These are phyloP conservation scores for Buxus sempervirens DNA, from an alignment of 164 flowering plant species.

Conservation along the genomic window DNA sequence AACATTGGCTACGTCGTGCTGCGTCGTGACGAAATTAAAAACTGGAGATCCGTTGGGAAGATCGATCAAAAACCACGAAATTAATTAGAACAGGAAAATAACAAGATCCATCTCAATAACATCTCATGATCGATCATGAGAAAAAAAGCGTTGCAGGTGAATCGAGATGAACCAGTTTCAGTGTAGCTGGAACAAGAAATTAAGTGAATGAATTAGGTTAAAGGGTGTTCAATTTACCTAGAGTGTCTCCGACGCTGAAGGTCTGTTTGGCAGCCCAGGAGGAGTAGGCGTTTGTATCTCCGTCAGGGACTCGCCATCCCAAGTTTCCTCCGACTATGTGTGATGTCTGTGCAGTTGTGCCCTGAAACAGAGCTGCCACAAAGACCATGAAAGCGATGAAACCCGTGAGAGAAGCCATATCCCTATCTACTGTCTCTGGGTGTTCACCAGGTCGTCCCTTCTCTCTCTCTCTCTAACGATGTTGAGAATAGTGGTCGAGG, in stretches of 20 bases:
- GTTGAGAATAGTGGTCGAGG: background rate
- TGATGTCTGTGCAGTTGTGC: conserved; percentile 1
- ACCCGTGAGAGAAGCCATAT: conserved; percentile 18
- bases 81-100: background rate
- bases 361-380: background rate
- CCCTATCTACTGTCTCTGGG: background rate
- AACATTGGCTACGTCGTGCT: conserved; percentile 30
- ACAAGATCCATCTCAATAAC: too few relatives aligned
- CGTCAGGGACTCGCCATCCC: conserved; percentile 18
- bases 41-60: conserved; percentile 12
- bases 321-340: conserved; percentile 12
- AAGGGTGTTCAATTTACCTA: conserved; percentile 21
- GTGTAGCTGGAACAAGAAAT: background rate
- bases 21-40: conserved; percentile 26
- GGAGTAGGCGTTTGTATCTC: conserved; percentile 5
- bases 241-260: conserved; percentile 21
- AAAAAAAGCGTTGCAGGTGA: background rate
- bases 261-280: conserved; percentile 17
- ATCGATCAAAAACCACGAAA: background rate
- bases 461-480: too few relatives aligned
- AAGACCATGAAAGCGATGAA: conserved; percentile 6
- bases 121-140: background rate
- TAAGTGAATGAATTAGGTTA: background rate
- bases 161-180: background rate
- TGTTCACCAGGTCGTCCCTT: conserved; percentile 20